Conservation (phyloP, 2,329 filamentous ascomycete species). For the Aschersonia sp. region DNA sequence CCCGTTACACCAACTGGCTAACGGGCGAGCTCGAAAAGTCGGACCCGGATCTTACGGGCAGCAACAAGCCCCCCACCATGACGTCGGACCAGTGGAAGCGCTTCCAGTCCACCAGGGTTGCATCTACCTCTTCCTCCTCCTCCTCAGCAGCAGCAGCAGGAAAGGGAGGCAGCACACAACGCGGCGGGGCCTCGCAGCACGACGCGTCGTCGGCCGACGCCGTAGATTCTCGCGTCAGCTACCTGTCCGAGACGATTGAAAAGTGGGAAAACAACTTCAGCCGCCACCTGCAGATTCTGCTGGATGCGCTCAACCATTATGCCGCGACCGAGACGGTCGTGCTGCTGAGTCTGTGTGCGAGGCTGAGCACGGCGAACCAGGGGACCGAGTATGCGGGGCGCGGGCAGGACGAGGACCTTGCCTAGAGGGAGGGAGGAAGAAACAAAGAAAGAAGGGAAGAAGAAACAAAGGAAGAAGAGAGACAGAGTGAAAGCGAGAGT, state of each 20-base stretch:
- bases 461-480: not conserved
- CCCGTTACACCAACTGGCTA: slow-evolving; percentile 75
- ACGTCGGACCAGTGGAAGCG: slow-evolving; percentile 45
- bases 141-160: no score
- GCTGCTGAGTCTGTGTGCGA: slow-evolving; percentile 71
- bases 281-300: slow-evolving; percentile 78
- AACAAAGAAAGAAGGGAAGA: not conserved
- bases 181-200: slow-evolving; percentile 7
- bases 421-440: not conserved
- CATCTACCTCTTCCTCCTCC: slow-evolving; percentile 6
- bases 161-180: slow-evolving; percentile 6
- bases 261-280: slow-evolving; percentile 93
- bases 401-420: slow-evolving; percentile 39
- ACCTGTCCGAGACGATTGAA: slow-evolving; percentile 73
- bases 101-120: slow-evolving; percentile 34
- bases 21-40: slow-evolving; percentile 71
- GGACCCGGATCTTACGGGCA: slow-evolving; percentile 60
- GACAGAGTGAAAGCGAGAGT: not conserved
- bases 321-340: slow-evolving; percentile 96
- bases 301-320: slow-evolving; percentile 93
- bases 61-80: slow-evolving; percentile 44
- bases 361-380: slow-evolving; percentile 69
- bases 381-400: slow-evolving; percentile 51
- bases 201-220: slow-evolving; percentile 15
- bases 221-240: slow-evolving; percentile 43